phyloP scores from a whole-genome alignment of 2,329 filamentous ascomycete species.

The Trichoderma atrobrunneum region DNA sequence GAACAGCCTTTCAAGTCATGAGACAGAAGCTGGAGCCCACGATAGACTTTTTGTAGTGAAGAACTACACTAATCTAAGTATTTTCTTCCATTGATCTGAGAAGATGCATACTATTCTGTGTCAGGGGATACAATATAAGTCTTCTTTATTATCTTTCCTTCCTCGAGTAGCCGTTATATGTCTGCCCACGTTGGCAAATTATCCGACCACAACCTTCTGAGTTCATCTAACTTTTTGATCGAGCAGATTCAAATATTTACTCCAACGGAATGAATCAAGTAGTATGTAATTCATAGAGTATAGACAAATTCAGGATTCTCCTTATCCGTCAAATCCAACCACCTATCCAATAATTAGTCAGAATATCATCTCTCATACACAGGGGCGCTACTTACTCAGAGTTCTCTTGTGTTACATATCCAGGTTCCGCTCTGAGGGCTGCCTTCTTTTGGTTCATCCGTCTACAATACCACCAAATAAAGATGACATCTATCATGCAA shows the following conservation, averaged over 20 bases:
- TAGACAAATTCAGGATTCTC: background rate
- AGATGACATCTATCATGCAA: background rate
- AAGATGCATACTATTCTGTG: no score
- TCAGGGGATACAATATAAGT: no score
- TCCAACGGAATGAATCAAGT: background rate
- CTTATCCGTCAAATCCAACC: background rate
- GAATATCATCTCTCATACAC: background rate
- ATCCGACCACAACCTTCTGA: background rate
- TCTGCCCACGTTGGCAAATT: background rate
- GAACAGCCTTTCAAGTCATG: no score
- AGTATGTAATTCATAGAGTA: background rate
- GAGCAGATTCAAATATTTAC: background rate
- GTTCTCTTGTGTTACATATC: background rate
- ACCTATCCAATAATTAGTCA: background rate
- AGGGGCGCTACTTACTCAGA: background rate
- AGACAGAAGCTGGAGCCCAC: no score
- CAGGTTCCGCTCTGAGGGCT: background rate
- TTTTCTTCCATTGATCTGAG: no score
- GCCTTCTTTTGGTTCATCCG: background rate
- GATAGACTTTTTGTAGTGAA: no score
- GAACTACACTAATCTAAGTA: no score
- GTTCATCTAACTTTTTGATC: background rate
- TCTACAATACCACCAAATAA: background rate
- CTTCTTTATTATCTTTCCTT: no score
- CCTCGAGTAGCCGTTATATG: no score